Conservation (phyloP, 257 asterid genomes). For the Scutellaria barbata region DNA sequence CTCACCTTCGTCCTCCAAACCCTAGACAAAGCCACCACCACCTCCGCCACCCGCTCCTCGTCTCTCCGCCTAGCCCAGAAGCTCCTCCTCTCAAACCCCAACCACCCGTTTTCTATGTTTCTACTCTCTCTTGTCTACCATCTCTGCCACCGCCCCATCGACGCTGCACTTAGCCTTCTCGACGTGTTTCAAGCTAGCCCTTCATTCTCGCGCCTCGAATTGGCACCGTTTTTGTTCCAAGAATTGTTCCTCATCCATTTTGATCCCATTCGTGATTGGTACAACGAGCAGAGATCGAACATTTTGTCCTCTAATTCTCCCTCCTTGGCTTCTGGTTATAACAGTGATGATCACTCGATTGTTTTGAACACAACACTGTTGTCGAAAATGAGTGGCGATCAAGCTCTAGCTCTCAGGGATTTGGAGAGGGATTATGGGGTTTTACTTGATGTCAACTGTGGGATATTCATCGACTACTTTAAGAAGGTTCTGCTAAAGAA, state of each 20-base stretch:
- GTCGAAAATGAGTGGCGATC: conserved; percentile 65
- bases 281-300: conserved; percentile 43
- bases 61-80: conserved; percentile 66
- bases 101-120: conserved; percentile 51
- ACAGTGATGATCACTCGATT: conserved; percentile 45
- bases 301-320: conserved; percentile 36
- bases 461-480: conserved; percentile 53
- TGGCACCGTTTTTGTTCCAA: conserved; percentile 64
- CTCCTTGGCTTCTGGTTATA: conserved; percentile 28
- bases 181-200: conserved; percentile 54
- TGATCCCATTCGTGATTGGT: conserved; percentile 57
- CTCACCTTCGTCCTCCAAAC: conserved; percentile 61
- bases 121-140: conserved; percentile 57
- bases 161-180: conserved; percentile 56
- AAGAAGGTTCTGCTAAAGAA: conserved; percentile 47
- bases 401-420: conserved; percentile 52
- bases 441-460: conserved; percentile 64
- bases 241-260: conserved; percentile 66
- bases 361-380: conserved; percentile 41
- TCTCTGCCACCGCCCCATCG: conserved; percentile 43
- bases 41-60: conserved; percentile 50
- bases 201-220: conserved; percentile 53
- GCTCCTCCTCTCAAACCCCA: conserved; percentile 54
- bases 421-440: conserved; percentile 67
- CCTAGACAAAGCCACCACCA: conserved; percentile 58